These are phyloP conservation scores for Fusarium verrucosum DNA, from an alignment of 2,329 filamentous ascomycete genomes.

Conservation along the genomic window DNA sequence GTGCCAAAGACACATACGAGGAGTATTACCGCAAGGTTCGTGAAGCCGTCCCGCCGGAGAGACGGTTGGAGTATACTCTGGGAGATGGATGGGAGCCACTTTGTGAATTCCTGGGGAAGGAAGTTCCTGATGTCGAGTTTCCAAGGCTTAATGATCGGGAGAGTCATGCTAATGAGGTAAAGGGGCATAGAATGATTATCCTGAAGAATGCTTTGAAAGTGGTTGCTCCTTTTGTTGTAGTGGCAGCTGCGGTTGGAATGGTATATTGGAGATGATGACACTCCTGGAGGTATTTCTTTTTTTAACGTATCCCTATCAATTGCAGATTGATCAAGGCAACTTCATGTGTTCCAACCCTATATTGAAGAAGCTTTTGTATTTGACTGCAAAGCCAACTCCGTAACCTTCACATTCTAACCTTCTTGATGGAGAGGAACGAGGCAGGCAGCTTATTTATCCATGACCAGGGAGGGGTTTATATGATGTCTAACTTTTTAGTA, in stretches of 20 bases:
- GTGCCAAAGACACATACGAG: neutral
- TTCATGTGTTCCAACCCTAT: too few relatives aligned
- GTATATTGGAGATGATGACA: neutral
- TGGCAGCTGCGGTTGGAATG: neutral
- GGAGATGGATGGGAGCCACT: constrained; percentile 12
- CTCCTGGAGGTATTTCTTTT: too few relatives aligned
- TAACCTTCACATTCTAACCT: too few relatives aligned
- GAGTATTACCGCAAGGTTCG: constrained; percentile 1
- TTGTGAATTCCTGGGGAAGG: constrained; percentile 15
- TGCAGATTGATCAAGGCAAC: too few relatives aligned
- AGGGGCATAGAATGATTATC: neutral
- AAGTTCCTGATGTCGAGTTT: constrained; percentile 7
- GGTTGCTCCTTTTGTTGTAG: neutral
- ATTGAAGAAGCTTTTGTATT: too few relatives aligned
- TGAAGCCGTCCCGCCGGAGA: neutral
- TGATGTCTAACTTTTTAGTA: too few relatives aligned
- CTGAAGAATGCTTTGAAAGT: fast-evolving
- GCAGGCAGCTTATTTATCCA: too few relatives aligned
- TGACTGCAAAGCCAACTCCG: too few relatives aligned
- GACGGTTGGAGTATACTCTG: constrained; percentile 2
- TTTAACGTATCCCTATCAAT: too few relatives aligned
- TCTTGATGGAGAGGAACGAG: too few relatives aligned
- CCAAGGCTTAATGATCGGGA: constrained; percentile 11
- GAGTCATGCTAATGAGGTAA: neutral
- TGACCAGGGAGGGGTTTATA: too few relatives aligned